Evolutionary conservation across 345 rosid genomes (phyloP), one percentile per base, ranked within the genome.

Genomic region (Erodium maritimum): DNA sequence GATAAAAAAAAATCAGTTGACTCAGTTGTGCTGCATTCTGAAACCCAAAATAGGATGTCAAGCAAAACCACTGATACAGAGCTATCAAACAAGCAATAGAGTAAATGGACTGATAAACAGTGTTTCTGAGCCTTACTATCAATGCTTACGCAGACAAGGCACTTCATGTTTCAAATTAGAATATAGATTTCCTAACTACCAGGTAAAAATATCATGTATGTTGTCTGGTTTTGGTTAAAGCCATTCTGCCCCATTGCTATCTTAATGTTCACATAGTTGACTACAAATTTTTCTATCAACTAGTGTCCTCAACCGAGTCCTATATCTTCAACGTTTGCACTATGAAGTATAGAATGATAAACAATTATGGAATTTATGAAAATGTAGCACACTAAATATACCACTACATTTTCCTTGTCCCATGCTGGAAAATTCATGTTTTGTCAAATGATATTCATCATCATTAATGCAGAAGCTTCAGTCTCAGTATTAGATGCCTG

Each of bases 21-120:
- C 75, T 85, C 91, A 37, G 97, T 87, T 17, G 95, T 87, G 79
- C 97, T 90, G 82, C 87, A 90, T 77, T 87, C 97, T 93, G 84
- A 67, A 73, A 82, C 71, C 67, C 73, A 64, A 54, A 68, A 66
- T 21, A 69, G 64, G 53, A 61, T 54, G 59, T 59, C 56, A 37
- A 42, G 46, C 60, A 37, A 65, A 22, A 58, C 65, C 17, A 50
- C 11, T 50, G 46, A 3, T 37, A 29, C 8, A 8, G 34, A 8
- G 6, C 10, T 12, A 4, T 37, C 13, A 3, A 29, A 5, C 37
- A 29, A n/a, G 37, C 37, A 29, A 5, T 11, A 29, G 37, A 29
- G 37, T 29, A 29, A 29, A 0, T 29, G 37, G 8, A 29, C 37
- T 29, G 37, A 29, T 29, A 42, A 7, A 42, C 14, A 42, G 48